phyloP scores from a whole-genome alignment of 2,329 filamentous ascomycete genomes.

The Colletotrichum sp. region DNA sequence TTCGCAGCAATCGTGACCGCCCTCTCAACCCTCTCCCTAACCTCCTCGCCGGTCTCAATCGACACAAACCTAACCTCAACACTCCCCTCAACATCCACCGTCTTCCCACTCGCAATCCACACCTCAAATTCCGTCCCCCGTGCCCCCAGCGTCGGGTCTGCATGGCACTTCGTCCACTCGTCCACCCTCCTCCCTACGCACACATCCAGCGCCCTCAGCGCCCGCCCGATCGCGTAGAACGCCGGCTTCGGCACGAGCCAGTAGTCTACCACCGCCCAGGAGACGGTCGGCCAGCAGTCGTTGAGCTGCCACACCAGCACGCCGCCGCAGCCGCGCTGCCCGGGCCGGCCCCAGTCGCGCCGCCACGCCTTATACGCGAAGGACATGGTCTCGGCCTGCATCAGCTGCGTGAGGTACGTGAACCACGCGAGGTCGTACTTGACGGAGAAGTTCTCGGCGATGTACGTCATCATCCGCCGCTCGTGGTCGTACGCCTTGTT shows the following conservation, averaged over 20 bases:
- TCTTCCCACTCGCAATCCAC: slow-evolving; percentile 45
- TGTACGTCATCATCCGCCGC: slow-evolving; percentile 74
- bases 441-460: slow-evolving; percentile 73
- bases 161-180: slow-evolving; percentile 50
- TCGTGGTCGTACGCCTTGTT: slow-evolving; percentile 85
- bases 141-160: slow-evolving; percentile 41
- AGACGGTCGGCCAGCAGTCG: slow-evolving; percentile 72
- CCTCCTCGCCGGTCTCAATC: slow-evolving; percentile 41
- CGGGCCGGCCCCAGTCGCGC: slow-evolving; percentile 65
- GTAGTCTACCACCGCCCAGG: slow-evolving; percentile 62
- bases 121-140: slow-evolving; percentile 45
- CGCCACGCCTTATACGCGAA: slow-evolving; percentile 62
- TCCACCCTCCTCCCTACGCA: slow-evolving; percentile 53
- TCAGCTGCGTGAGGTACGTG: slow-evolving; percentile 70
- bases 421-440: slow-evolving; percentile 70
- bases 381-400: slow-evolving; percentile 58
- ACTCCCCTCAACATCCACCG: slow-evolving; percentile 26
- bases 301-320: slow-evolving; percentile 74
- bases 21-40: slow-evolving; percentile 28
- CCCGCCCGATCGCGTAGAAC: slow-evolving; percentile 49
- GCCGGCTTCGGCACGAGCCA: slow-evolving; percentile 21
- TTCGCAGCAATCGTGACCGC: slow-evolving; percentile 36
- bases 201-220: slow-evolving; percentile 64
- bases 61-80: slow-evolving; percentile 45
- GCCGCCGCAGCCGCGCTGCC: slow-evolving; percentile 64